A percentile compares a stretch with the other conserved stretches of the same genome.
Evolutionary conservation across 2,329 filamentous ascomycete species (phyloP).

Genomic region (Phoma sp.): DNA sequence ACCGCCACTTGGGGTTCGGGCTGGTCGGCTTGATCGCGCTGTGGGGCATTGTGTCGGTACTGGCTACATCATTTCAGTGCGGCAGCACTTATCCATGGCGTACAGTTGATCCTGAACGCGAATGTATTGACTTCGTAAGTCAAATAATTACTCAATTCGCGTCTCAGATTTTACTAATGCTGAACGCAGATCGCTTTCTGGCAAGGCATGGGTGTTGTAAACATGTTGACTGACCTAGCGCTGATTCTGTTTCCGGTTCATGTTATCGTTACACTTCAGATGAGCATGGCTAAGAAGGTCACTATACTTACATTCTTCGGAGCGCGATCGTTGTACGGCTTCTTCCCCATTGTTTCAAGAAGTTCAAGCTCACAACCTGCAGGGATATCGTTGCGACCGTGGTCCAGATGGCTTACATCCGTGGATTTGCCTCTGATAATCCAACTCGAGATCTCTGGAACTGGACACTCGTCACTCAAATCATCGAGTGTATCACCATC

Average conservation of each 20-base stretch:
- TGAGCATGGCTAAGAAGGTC: slow-evolving; percentile 43
- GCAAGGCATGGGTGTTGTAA: slow-evolving; percentile 39
- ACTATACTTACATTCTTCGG: slow-evolving; percentile 46
- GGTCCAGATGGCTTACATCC: slow-evolving; percentile 41
- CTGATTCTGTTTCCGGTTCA: slow-evolving; percentile 45
- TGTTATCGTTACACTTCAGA: slow-evolving; percentile 45
- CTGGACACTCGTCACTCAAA: slow-evolving; percentile 44
- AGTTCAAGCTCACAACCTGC: not conserved
- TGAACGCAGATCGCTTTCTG: slow-evolving; percentile 37
- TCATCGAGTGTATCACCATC: slow-evolving; percentile 46
- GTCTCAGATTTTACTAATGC: slow-evolving; percentile 1
- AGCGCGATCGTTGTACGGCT: slow-evolving; percentile 37
- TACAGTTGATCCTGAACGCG: slow-evolving; percentile 19
- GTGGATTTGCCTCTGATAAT: slow-evolving; percentile 35
- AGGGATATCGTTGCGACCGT: slow-evolving; percentile 45
- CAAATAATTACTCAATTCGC: not conserved
- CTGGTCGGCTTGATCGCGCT: slow-evolving; percentile 38
- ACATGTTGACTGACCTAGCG: slow-evolving; percentile 45
- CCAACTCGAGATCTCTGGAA: slow-evolving; percentile 44
- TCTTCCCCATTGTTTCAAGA: not conserved
- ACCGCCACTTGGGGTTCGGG: slow-evolving; percentile 36
- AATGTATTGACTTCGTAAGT: slow-evolving; percentile 39
- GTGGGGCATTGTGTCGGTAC: slow-evolving; percentile 39
- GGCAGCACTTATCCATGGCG: slow-evolving; percentile 39
- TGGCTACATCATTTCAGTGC: slow-evolving; percentile 44